Evolutionary conservation across 2,329 filamentous ascomycete species (phyloP), one percentile per base, ranked within the genome.

Genomic region (Aspergillus ustus): DNA sequence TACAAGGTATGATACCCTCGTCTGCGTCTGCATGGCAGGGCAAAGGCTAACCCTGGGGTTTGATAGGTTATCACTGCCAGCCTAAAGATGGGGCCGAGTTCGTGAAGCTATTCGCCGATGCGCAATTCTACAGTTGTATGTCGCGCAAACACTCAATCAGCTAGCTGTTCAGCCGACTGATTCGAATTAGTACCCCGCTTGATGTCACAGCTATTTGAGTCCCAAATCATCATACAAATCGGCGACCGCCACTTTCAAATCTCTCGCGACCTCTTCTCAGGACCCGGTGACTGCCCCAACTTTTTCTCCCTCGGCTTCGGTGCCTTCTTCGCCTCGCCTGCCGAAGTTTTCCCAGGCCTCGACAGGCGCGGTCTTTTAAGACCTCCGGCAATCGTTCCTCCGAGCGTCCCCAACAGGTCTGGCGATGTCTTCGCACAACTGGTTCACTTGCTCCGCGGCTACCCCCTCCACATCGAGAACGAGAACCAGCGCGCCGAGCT

Each of bases 231-330:
- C 81, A 93, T 97, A 70, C 90, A 91, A 63, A 94, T 98, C 70
- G 94, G 94, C 62, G 87, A 91, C 68, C 87, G 86, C 61, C 88
- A 95, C 70, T 98, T 98, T 77, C 90, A 93, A 73, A 93, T 98
- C 66, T 91, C 93, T 2, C 90, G 93, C 65, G 91, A 96, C 69
- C 83, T 96, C 63, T 96, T 98, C 77, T 89, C 86, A 31, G 85
- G 87, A 40, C 92, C 93, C 0, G 94, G 93, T 28, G 93, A 98
- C 78, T 89, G 88, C n/a, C 93, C 93, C 13, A 98, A 98, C 76
- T 98, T 93, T 83, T 98, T 98, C 82, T 90, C 92, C 0, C 85
- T 97, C 3, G 93, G 93, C 62, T 97, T 96, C 72, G 90, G 89
- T 43, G 86, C 92, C 69, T 96, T 96, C 83, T 96, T 97, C 80